These are phyloP conservation scores for Acanthamoeba lenticulata DNA, from an alignment of 208 protist genomes.

Conservation along the genomic window DNA sequence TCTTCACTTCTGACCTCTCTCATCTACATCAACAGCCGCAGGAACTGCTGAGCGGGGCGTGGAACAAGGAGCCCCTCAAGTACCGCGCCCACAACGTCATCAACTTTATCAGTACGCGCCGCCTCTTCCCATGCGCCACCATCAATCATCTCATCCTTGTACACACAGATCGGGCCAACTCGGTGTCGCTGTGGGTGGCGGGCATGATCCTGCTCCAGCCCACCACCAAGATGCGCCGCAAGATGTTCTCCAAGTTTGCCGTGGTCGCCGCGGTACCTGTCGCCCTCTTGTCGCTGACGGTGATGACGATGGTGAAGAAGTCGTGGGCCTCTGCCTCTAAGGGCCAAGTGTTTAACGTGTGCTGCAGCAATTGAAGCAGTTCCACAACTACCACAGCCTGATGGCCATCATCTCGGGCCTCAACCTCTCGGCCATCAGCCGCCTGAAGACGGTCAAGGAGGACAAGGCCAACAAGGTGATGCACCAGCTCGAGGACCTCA, in stretches of 20 bases:
- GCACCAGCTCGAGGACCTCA: constrained; percentile 63
- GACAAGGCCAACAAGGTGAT: constrained; percentile 55
- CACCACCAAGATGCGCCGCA: constrained; percentile 65
- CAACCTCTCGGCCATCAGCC: constrained; percentile 29
- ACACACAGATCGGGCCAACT: constrained; percentile 76
- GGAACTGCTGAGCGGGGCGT: not conserved
- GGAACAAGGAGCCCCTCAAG: not conserved
- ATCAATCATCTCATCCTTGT: not conserved
- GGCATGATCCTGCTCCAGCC: constrained; percentile 71
- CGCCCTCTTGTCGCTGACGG: not conserved
- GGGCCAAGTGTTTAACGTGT: not conserved
- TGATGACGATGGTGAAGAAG: not conserved
- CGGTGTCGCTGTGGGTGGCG: constrained; percentile 79
- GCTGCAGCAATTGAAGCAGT: not conserved
- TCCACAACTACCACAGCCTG: constrained; percentile 76
- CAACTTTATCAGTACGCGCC: not conserved
- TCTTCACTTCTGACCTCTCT: too few relatives aligned
- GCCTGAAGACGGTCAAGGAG: constrained; percentile 40
- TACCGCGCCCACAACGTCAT: not conserved
- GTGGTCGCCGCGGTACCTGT: constrained; percentile 72
- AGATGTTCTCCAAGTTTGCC: constrained; percentile 69
- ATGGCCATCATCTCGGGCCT: constrained; percentile 74
- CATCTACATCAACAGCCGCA: not conserved
- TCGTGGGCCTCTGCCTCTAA: not conserved
- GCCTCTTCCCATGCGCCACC: not conserved